A percentile compares a stretch with the other conserved stretches of the same genome.
These are phyloP conservation scores for Amanita brunnescens DNA, from an alignment of 768 basidiomycete species.

Conservation along the genomic window DNA sequence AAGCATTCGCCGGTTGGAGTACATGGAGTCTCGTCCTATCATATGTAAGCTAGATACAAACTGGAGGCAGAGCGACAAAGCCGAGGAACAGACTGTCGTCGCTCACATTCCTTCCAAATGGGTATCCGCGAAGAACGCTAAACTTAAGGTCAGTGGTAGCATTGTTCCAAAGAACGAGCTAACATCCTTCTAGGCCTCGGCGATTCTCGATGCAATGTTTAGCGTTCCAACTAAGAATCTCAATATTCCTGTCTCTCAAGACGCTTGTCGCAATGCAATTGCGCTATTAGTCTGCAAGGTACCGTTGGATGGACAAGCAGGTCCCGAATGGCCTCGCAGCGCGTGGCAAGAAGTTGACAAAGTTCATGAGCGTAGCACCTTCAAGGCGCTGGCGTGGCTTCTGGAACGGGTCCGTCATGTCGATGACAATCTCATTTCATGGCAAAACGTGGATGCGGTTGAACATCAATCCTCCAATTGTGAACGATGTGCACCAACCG, in stretches of 20 bases:
- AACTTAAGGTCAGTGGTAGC: slow-evolving; percentile 40
- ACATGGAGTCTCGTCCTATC: slow-evolving; percentile 71
- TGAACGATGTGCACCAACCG: slow-evolving; percentile 71
- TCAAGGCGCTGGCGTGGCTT: slow-evolving; percentile 80
- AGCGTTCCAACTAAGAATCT: slow-evolving; percentile 51
- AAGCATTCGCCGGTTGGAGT: slow-evolving; percentile 69
- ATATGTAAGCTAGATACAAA: slow-evolving; percentile 62
- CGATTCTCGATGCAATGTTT: slow-evolving; percentile 48
- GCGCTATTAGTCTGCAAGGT: slow-evolving; percentile 75
- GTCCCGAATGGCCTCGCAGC: slow-evolving; percentile 69
- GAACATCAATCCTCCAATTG: slow-evolving; percentile 46
- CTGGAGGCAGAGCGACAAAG: slow-evolving; percentile 66
- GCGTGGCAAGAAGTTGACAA: slow-evolving; percentile 79
- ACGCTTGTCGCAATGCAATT: slow-evolving; percentile 66
- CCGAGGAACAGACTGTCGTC: slow-evolving; percentile 38
- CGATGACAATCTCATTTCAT: slow-evolving; percentile 52
- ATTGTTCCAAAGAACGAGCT: background rate
- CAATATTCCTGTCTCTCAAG: slow-evolving; percentile 40
- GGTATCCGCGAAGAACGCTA: slow-evolving; percentile 40
- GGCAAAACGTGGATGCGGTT: slow-evolving; percentile 50
- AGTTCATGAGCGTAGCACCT: slow-evolving; percentile 74
- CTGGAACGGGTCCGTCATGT: slow-evolving; percentile 75
- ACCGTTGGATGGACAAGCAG: slow-evolving; percentile 60
- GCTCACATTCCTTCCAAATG: slow-evolving; percentile 62
- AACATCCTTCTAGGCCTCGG: slow-evolving; percentile 36